phyloP scores from a whole-genome alignment of 352 stramenopile genomes.

The Globisporangium middletonii region DNA sequence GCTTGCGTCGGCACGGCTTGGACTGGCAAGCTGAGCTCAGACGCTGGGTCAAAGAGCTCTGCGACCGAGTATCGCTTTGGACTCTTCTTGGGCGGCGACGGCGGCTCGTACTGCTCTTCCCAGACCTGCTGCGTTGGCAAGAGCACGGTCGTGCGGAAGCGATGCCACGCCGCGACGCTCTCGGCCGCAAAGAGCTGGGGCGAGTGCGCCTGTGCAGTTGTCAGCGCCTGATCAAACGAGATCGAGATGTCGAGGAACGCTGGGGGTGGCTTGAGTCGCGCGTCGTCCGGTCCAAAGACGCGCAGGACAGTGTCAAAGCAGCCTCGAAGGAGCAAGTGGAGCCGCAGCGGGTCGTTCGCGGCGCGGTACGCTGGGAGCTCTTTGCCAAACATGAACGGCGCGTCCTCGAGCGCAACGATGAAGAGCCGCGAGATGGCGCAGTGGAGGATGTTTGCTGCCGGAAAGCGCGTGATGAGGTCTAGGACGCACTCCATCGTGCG shows the following conservation, averaged over 20 bases:
- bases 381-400: conserved; percentile 75
- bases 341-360: conserved; percentile 38
- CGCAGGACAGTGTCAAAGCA: conserved; percentile 37
- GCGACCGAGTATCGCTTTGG: conserved; percentile 1
- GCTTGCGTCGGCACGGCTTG: neutral
- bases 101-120: conserved; percentile 50
- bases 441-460: conserved; percentile 79
- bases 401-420: conserved; percentile 76
- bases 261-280: conserved; percentile 25
- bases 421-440: conserved; percentile 60
- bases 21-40: neutral
- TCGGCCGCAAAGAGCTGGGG: conserved; percentile 34
- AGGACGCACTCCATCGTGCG: conserved; percentile 53
- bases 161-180: conserved; percentile 34
- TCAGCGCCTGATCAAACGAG: conserved; percentile 69
- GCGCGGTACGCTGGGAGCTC: conserved; percentile 58
- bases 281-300: conserved; percentile 18
- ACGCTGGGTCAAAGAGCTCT: conserved; percentile 8
- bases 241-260: conserved; percentile 70
- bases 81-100: neutral
- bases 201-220: conserved; percentile 46
- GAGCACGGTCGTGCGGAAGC: conserved; percentile 41
- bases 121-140: conserved; percentile 58
- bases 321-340: conserved; percentile 47
- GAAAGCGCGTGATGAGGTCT: conserved; percentile 90